Base-by-base conservation (phyloP, 139 green algal species). In the Haematococcus lacustris region DNA sequence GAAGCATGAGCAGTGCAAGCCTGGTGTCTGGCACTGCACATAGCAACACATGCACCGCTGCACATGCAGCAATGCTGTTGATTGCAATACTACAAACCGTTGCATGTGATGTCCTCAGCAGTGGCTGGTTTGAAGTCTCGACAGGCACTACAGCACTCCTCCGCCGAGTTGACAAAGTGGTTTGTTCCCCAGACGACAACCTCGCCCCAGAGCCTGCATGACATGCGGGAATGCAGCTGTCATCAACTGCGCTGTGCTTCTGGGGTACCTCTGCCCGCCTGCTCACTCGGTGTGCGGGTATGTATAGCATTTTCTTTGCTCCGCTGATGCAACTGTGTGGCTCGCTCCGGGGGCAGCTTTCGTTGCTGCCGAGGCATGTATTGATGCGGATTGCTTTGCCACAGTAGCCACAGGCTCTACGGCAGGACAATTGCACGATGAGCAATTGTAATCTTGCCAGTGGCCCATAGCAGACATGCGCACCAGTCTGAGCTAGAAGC, bases 131-230 rank as follows among this genome's bases (percentile, higher is more conserved):
- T 77, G 68, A 84, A 78, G 2, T 72, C 73, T 0, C 43, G 23
- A 75, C 91, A 94, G 0, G 73, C 57, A 1, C 78, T 53, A 51
- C 88, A 94, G 81, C 91, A 96, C 34, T 87, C 72, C n/a, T 71
- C 82, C 0, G 77, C 75, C 4, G 71, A 79, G 1, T 74, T 69
- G 38, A 66, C 62, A 30, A 78, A 77, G 73, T 94, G 83, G 0
- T 65, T 62, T 0, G 73, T 69, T 23, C 91, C 91, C 83, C 78
- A 90, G 3, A 85, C 79, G 6, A 96, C 79, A 35, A 88, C 83
- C 39, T 94, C 91, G 21, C 91, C 91, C 87, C 87, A 94, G 35
- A 89, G 85, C 76, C 87, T 93, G 85, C 70, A 77, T n/a, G n/a
- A 40, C 35, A 9, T 51, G 21, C 37, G 47, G n/a, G n/a, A n/a